A percentile compares a stretch with the other conserved stretches of the same genome.
Conservation (phyloP, 495 filamentous ascomycete genomes). For the Parathielavia appendiculata region DNA sequence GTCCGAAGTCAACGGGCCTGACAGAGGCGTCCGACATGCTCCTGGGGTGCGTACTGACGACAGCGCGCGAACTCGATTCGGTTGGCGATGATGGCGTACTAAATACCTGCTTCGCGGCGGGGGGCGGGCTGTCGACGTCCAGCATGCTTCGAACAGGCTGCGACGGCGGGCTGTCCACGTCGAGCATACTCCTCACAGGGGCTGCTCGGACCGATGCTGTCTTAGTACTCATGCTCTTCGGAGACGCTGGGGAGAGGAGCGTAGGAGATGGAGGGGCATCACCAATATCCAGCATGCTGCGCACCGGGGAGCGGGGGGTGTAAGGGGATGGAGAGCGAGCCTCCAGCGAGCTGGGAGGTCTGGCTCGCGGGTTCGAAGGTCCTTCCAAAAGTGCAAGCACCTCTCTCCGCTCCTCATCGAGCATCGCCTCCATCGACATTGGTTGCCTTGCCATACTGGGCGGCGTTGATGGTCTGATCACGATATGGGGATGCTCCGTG, state of each 20-base stretch:
- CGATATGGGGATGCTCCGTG: not conserved
- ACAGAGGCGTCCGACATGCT: constrained; percentile 50
- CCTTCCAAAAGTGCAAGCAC: constrained; percentile 59
- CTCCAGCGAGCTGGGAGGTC: constrained; percentile 34
- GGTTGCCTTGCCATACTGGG: constrained; percentile 30
- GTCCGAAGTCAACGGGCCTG: constrained; percentile 40
- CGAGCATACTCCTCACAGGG: constrained; percentile 57
- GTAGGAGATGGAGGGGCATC: constrained; percentile 28
- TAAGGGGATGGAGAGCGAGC: constrained; percentile 45
- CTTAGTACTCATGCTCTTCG: constrained; percentile 27
- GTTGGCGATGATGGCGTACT: constrained; percentile 43
- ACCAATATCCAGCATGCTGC: constrained; percentile 53
- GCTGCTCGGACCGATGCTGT: constrained; percentile 26
- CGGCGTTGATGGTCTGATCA: not conserved
- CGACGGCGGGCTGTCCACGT: constrained; percentile 41
- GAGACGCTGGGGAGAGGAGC: constrained; percentile 14
- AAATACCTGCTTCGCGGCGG: constrained; percentile 25
- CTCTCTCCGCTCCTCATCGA: constrained; percentile 69
- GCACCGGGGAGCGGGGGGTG: constrained; percentile 50
- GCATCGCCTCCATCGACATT: constrained; percentile 64
- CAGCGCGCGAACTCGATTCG: constrained; percentile 19
- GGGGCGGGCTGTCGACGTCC: constrained; percentile 33
- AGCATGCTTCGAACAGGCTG: constrained; percentile 42
- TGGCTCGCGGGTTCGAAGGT: constrained; percentile 32
- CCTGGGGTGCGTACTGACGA: constrained; percentile 36